Base-by-base conservation (phyloP, 1,139 yeast genomes). In the Hyphopichia pseudoburtonii region DNA sequence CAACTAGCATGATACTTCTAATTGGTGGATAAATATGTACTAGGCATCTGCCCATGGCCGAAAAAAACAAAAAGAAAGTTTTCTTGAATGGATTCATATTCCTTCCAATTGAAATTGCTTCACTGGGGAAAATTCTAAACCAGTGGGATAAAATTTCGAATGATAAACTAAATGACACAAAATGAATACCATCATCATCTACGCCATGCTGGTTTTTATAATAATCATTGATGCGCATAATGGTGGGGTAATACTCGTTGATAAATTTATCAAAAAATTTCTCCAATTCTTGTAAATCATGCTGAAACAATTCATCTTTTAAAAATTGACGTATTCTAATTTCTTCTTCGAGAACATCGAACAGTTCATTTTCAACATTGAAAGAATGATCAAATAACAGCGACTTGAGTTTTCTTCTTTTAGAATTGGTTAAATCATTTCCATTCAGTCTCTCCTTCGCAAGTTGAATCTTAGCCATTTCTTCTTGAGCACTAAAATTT, bases 61-160 rank as follows among this genome's bases (percentile, higher is more conserved):
- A 52, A 44, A 50, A 69, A 37, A 67, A 66, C 25, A 69, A 48
- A 40, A 62, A 65, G 33, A 64, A 57, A 3, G 63, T 56, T 37
- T 62, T 60, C 37, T 62, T 66, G 11, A 64, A 48, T 0, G 72
- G 65, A 19, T 57, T 44, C 39, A 56, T 50, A 4, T 46, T 46
- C 9, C 60, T 46, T 2, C 67, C 65, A 31, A 64, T 48, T 2
- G 68, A 51, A 38, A 57, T 45, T 9, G 62, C 57, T 28, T 65
- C 64, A 31, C 66, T 57, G 0, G 75, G 73, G 33, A 58, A 54
- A 36, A 62, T 54, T 28, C 54, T 60, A 39, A 65, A 62, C 71
- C 74, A 70, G 22, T 56, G 54, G 17, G 52, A 57, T 14, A 65
- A 35, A 34, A 68, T 38, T 24, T 66, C 60, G 45, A 62, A 69